phyloP scores from a whole-genome alignment of 345 rosid genomes.

The Erodium maritimum region DNA sequence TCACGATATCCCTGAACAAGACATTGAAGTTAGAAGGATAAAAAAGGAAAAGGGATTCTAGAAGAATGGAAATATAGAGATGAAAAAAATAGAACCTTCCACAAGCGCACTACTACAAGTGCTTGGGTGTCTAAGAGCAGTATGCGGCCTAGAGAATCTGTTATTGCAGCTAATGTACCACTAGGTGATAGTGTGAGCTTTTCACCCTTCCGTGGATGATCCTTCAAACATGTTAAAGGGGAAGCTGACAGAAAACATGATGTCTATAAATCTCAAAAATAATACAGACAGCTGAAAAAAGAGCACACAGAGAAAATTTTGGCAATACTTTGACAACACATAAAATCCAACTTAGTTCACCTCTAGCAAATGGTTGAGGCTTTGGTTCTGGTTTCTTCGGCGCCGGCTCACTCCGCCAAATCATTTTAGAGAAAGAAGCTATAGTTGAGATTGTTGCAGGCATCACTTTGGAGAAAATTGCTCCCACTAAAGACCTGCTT shows the following conservation, averaged over 20 bases:
- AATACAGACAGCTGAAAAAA: neutral
- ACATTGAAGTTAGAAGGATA: slow-evolving; percentile 1
- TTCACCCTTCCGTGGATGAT: slow-evolving; percentile 92
- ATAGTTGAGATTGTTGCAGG: slow-evolving; percentile 93
- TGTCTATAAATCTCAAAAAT: slow-evolving; percentile 5
- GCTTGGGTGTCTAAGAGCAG: slow-evolving; percentile 92
- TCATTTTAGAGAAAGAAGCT: slow-evolving; percentile 74
- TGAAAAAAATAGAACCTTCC: slow-evolving; percentile 59
- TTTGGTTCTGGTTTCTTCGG: slow-evolving; percentile 48
- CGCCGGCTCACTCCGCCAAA: slow-evolving; percentile 74
- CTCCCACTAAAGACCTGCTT: slow-evolving; percentile 80
- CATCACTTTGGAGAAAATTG: slow-evolving; percentile 82
- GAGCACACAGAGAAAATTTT: neutral
- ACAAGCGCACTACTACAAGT: slow-evolving; percentile 80
- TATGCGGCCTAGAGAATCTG: slow-evolving; percentile 97
- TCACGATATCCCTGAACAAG: slow-evolving; percentile 77
- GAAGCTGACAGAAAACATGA: slow-evolving; percentile 51
- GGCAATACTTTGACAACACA: neutral
- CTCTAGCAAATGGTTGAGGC: slow-evolving; percentile 80
- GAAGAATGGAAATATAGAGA: neutral
- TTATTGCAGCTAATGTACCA: slow-evolving; percentile 94
- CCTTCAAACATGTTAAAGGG: slow-evolving; percentile 88
- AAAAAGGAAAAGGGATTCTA: neutral
- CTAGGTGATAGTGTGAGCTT: slow-evolving; percentile 81
- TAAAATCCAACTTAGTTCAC: slow-evolving; percentile 20